Conservation (phyloP, 2,329 filamentous ascomycete species). For the Berkeleyomyces rouxiae region DNA sequence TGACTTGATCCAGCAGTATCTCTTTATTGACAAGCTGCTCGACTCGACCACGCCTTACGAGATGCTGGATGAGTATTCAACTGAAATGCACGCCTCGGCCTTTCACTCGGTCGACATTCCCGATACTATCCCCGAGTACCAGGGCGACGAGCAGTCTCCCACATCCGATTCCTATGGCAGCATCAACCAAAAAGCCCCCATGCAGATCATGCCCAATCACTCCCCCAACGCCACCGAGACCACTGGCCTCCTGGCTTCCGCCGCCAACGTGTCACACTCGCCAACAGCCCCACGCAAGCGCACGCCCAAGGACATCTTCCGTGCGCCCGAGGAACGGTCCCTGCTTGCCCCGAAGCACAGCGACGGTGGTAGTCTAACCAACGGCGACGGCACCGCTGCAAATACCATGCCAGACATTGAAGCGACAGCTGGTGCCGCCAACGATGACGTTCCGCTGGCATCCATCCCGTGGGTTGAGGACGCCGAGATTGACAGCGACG, state of each 20-base stretch:
- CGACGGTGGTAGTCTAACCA: slow-evolving; percentile 22
- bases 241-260: slow-evolving; percentile 16
- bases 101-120: slow-evolving; percentile 45
- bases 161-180: slow-evolving; percentile 18
- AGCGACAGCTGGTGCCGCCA: slow-evolving; percentile 26
- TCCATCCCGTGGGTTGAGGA: slow-evolving; percentile 58
- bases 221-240: slow-evolving; percentile 14
- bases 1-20: slow-evolving; percentile 73
- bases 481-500: slow-evolving; percentile 52
- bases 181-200: slow-evolving; percentile 17
- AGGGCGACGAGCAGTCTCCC: slow-evolving; percentile 14
- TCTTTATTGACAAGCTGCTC: slow-evolving; percentile 80
- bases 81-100: slow-evolving; percentile 39
- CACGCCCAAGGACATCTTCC: slow-evolving; percentile 76
- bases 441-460: slow-evolving; percentile 25
- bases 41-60: slow-evolving; percentile 88
- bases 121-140: slow-evolving; percentile 51
- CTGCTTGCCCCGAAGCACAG: slow-evolving; percentile 32
- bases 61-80: slow-evolving; percentile 71
- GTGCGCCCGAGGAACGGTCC: slow-evolving; percentile 39
- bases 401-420: slow-evolving; percentile 18
- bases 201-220: slow-evolving; percentile 20
- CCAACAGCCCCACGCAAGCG: slow-evolving; percentile 43
- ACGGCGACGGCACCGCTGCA: not conserved
- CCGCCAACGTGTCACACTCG: slow-evolving; percentile 18